Base-by-base conservation (phyloP, 495 filamentous ascomycete species). In the Stereocaulon alpinum region DNA sequence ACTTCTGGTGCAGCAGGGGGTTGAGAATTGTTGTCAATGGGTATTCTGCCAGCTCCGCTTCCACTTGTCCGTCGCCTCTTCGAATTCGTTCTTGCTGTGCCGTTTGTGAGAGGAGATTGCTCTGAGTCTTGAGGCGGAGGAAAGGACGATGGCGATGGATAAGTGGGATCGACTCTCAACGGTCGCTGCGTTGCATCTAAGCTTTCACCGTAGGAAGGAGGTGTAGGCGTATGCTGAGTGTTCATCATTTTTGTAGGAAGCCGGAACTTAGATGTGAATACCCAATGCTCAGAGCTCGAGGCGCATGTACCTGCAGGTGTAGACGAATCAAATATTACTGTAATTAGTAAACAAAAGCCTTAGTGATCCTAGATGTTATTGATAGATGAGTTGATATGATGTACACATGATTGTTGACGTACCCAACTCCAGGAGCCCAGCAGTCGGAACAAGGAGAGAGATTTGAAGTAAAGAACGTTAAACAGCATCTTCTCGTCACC, bases 1-100 rank as follows among this genome's bases (percentile, higher is more conserved):
- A 74, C 78, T 56, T 85, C 83, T 54, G 83, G 80, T 52, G 49
- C 49, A 24, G 78, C 83, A 58, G 80, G 81, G 6, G 73, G 79
- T 40, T 56, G 56, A 40, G 59, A 48, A 34, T 55, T 50, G 42
- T 45, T 59, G n/a, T 62, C 56, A 37, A 61, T 58, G 55, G 63
- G 70, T 56, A 29, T 42, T 15, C 24, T n/a, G 7, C 59, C 47
- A 69, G 67, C 24, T 64, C 52, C 57, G 70, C 50, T 61, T 61
- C 61, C 71, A 67, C 34, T 65, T 66, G 67, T 60, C 70, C 64
- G 66, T 69, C 69, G 67, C 67, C 64, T 68, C 58, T 56, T 70
- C 63, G 68, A 70, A 64, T 69, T 66, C 61, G 69, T 68, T 68
- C 63, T 70, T 70, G 63, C 59, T 59, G 63, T 70, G 69, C 59